Percentiles rank a stretch among this genome's conserved stretches.
phyloP scores from a whole-genome alignment of 164 flowering plant species.

The grape (Vitis vinifera) region ASM3070453v1 NC_081811.1:10017501-10018000 shows the following conservation, averaged over 20 bases:
- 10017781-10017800: constrained; percentile 99
- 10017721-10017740: neutral
- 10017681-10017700: constrained; percentile 1
- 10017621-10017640: constrained; percentile 99
- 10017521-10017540: constrained; percentile 75
- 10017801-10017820: constrained; percentile 61
- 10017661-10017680: constrained; percentile 77
- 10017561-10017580: constrained; percentile 86
- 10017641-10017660: constrained; percentile 90
- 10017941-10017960: neutral
- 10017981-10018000: neutral
- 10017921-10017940: neutral
- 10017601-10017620: constrained; percentile 95
- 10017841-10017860: neutral
- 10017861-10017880: neutral
- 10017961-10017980: neutral
- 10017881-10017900: neutral
- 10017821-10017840: neutral
- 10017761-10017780: constrained; percentile 96
- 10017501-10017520: constrained; percentile 40
- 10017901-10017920: neutral
- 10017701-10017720: neutral
- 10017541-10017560: constrained; percentile 75
- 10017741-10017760: constrained; percentile 47
- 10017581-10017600: constrained; percentile 93